These are phyloP conservation scores for Alternaria arborescens DNA, from an alignment of 2,329 filamentous ascomycete species.

Conservation along the genomic window DNA sequence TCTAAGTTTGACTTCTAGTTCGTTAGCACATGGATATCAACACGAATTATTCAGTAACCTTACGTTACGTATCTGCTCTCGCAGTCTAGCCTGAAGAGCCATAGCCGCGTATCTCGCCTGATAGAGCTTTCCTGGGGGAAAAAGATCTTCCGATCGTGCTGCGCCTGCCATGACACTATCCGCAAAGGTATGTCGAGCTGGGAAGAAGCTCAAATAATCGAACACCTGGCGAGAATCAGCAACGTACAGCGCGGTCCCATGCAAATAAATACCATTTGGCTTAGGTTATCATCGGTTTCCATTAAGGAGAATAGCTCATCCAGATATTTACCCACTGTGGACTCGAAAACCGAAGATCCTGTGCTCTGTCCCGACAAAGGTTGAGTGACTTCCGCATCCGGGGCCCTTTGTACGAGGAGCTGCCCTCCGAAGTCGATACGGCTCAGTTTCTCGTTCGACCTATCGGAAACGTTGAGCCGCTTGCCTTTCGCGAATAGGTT, in stretches of 20 bases:
- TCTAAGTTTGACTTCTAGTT: constrained; percentile 38
- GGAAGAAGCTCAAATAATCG: constrained; percentile 47
- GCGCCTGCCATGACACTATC: constrained; percentile 37
- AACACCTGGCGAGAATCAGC: constrained; percentile 40
- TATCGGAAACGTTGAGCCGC: constrained; percentile 68
- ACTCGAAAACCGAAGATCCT: constrained; percentile 68
- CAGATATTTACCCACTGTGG: constrained; percentile 82
- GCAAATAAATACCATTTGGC: constrained; percentile 33
- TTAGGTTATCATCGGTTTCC: constrained; percentile 68
- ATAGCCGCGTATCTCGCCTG: constrained; percentile 47
- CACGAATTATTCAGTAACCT: constrained; percentile 6
- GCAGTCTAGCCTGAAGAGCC: constrained; percentile 41
- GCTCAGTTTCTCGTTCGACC: constrained; percentile 66
- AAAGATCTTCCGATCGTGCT: constrained; percentile 35
- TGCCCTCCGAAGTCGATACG: constrained; percentile 55
- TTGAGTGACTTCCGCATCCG: constrained; percentile 37
- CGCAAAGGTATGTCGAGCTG: constrained; percentile 39
- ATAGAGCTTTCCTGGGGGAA: constrained; percentile 47
- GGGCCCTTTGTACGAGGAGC: constrained; percentile 43
- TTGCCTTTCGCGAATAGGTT: constrained; percentile 75
- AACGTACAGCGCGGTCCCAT: not conserved
- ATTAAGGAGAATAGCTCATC: constrained; percentile 84
- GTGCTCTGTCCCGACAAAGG: constrained; percentile 25
- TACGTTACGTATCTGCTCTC: constrained; percentile 44
- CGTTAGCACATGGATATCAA: constrained; percentile 19